Conservation (phyloP, 1,284 basidiomycete species). For the Tausonia pullulans region DNA sequence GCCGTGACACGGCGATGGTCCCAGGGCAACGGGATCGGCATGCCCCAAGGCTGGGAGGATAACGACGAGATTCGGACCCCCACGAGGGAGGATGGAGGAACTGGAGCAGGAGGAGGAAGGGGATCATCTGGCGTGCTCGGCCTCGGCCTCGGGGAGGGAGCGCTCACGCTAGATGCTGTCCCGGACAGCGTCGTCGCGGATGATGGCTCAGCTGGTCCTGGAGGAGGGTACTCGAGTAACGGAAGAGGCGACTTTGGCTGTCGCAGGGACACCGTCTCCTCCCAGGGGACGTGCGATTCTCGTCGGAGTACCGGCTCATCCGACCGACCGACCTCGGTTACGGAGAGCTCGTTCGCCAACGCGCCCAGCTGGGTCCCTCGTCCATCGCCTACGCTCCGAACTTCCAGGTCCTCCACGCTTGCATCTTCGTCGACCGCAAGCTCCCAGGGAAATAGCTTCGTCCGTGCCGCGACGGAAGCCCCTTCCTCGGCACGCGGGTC, state of each 20-base stretch:
- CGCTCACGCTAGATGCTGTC: not conserved
- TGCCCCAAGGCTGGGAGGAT: not conserved
- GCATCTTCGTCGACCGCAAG: not conserved
- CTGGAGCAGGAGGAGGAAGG: not conserved
- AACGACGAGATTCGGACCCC: not conserved
- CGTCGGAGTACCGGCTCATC: not conserved
- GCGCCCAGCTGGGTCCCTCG: not conserved
- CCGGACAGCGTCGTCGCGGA: not conserved
- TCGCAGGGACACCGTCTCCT: not conserved
- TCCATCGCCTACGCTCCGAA: not conserved
- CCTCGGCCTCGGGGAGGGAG: not conserved
- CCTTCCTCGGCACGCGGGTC: not conserved
- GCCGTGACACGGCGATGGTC: too few species aligned
- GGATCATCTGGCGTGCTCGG: not conserved
- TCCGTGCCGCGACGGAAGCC: not conserved
- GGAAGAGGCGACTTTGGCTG: not conserved
- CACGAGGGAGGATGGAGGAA: not conserved
- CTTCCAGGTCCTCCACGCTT: not conserved
- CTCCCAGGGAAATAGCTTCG: not conserved
- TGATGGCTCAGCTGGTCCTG: not conserved
- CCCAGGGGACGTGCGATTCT: not conserved
- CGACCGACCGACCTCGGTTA: not conserved
- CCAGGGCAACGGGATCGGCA: not conserved
- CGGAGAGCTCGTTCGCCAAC: too few species aligned
- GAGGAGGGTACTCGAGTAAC: not conserved